phyloP scores from a whole-genome alignment of 495 filamentous ascomycete genomes.

The Chaetomium cochliodes region DNA sequence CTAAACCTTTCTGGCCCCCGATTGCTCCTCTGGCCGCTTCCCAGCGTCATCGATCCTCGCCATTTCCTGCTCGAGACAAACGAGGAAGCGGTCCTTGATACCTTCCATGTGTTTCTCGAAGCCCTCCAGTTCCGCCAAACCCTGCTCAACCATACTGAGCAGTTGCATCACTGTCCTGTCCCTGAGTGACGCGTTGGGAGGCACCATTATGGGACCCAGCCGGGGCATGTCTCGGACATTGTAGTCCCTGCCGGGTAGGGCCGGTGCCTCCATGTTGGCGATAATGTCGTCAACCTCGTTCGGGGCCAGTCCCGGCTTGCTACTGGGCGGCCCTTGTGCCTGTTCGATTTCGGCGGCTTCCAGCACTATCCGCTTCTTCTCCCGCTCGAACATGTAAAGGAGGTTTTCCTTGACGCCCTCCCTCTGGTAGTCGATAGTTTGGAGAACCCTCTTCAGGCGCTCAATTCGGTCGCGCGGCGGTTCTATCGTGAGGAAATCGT shows the following conservation, averaged over 20 bases:
- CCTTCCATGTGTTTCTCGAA: constrained; percentile 26
- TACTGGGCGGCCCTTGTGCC: constrained; percentile 50
- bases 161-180: constrained; percentile 30
- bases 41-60: constrained; percentile 25
- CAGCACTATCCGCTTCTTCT: constrained; percentile 43
- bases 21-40: constrained; percentile 29
- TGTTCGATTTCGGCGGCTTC: constrained; percentile 57
- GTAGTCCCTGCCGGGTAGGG: constrained; percentile 27
- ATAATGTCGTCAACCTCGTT: constrained; percentile 33
- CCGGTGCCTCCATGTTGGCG: constrained; percentile 32
- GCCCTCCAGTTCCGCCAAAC: constrained; percentile 21
- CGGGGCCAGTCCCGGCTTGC: constrained; percentile 16
- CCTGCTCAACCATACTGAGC: constrained; percentile 26
- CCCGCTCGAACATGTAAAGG: constrained; percentile 41
- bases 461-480: constrained; percentile 34
- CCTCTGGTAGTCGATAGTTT: constrained; percentile 45
- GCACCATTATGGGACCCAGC: background rate
- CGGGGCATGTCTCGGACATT: constrained; percentile 22
- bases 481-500: constrained; percentile 34
- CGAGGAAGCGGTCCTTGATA: constrained; percentile 25
- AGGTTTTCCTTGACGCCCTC: constrained; percentile 45
- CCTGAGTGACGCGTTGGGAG: constrained; percentile 20
- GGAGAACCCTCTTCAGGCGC: constrained; percentile 37
- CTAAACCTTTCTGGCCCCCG: background rate
- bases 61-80: constrained; percentile 30